Conservation (phyloP, 805 yeast genomes). For the Millerozyma miso region DNA sequence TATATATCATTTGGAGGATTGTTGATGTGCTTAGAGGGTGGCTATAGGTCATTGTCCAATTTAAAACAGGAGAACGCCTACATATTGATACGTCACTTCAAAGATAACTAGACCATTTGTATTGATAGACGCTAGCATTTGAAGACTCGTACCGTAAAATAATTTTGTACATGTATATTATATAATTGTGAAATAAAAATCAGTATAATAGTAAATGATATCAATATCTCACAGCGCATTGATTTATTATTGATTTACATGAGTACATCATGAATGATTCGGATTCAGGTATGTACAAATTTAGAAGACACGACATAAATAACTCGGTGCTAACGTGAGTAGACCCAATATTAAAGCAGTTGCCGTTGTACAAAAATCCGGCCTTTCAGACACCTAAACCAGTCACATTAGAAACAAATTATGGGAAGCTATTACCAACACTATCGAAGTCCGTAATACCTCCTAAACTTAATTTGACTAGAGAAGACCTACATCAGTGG, state of each 20-base stretch:
- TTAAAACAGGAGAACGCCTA: conserved; percentile 94
- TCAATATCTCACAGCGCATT: neutral
- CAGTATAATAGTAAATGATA: no score
- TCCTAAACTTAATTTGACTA: conserved; percentile 28
- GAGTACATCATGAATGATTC: neutral
- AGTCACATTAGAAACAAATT: conserved; percentile 48
- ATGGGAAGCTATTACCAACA: conserved; percentile 34
- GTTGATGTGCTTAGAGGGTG: conserved; percentile 90
- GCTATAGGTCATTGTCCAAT: conserved; percentile 80
- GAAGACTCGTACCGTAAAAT: neutral
- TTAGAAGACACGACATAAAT: neutral
- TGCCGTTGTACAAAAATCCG: conserved; percentile 55
- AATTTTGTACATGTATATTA: neutral
- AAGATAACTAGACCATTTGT: conserved; percentile 21
- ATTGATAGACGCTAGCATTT: neutral
- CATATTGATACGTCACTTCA: conserved; percentile 75
- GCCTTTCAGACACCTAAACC: conserved; percentile 51
- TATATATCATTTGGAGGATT: conserved; percentile 96
- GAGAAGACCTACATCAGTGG: conserved; percentile 27
- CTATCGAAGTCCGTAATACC: conserved; percentile 31
- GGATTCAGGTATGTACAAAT: neutral
- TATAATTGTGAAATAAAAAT: neutral
- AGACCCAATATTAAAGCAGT: conserved; percentile 46
- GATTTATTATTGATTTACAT: neutral
- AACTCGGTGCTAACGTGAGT: conserved; percentile 19